These are phyloP conservation scores for Leishmania arabica DNA, from an alignment of 208 protist species.

Conservation along the genomic window DNA sequence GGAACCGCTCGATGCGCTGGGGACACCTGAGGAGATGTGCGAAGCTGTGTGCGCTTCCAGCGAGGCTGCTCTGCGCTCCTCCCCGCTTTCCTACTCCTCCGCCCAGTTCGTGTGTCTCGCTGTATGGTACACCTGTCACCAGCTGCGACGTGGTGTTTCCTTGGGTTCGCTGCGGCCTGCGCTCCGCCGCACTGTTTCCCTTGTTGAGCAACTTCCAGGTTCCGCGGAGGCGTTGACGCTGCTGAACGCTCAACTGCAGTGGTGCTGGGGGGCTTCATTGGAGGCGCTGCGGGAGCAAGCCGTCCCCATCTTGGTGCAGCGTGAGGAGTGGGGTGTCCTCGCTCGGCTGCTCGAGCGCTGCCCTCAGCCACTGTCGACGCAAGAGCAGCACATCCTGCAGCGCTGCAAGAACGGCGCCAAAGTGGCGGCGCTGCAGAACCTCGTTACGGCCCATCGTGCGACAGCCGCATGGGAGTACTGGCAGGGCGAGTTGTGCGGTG, in stretches of 20 bases:
- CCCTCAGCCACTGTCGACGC: conserved; percentile 20
- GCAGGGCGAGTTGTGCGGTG: neutral
- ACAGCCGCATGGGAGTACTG: conserved; percentile 13
- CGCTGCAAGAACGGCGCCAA: conserved; percentile 3
- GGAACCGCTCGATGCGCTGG: conserved; percentile 13
- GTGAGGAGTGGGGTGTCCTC: conserved; percentile 11
- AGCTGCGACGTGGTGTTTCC: conserved; percentile 9
- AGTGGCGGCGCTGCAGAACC: conserved; percentile 1
- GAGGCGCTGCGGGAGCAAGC: conserved; percentile 25
- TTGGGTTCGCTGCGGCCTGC: conserved; percentile 13
- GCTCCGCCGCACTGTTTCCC: conserved; percentile 9
- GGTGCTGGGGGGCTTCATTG: conserved; percentile 22
- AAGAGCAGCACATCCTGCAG: conserved; percentile 11
- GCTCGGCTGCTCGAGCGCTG: conserved; percentile 9
- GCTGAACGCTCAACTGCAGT: conserved; percentile 27
- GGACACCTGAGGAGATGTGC: conserved; percentile 7
- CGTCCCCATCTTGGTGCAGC: conserved; percentile 15
- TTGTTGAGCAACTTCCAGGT: neutral
- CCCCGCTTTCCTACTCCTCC: neutral
- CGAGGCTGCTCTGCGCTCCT: neutral
- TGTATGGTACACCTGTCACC: conserved; percentile 13
- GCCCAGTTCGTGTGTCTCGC: conserved; percentile 11
- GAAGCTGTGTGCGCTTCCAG: conserved; percentile 17
- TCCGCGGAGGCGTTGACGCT: conserved; percentile 23
- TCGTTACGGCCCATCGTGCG: conserved; percentile 6